Base-by-base conservation (phyloP, 2,329 filamentous ascomycete genomes). In the Colletotrichum plurivorum region DNA sequence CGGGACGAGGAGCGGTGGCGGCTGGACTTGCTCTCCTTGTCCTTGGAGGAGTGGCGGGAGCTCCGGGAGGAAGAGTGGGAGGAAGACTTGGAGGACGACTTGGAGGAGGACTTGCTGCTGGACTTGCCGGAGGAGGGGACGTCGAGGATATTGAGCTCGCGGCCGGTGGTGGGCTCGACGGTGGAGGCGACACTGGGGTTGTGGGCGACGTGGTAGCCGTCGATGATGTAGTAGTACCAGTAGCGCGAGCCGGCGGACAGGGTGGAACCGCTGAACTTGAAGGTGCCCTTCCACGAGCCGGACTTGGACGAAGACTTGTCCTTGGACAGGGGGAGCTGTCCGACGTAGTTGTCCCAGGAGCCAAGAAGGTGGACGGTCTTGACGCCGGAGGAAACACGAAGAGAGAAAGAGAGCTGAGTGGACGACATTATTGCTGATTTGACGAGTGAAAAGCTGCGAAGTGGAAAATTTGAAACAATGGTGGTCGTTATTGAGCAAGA, bases 211-310 rank as follows among this genome's bases (percentile, higher is more conserved):
- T 98, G 95, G 90, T 98, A 98, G 76, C 96, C 96, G 82, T 99
- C 96, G 82, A 98, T 96, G 90, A 98, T 98, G 89, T 98, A 99
- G 90, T 99, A 99, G 91, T 98, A 99, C 96, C 96, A 99, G 90
- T 98, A 98, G 80, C 95, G 92, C 81, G 94, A 91, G 80, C 95
- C 94, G 76, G 94, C 87, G 86, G 95, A 91, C 76, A 98, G 89
- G 70, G 94, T 95, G 71, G 90, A 84, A 80, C 92, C 92, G 84
- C 96, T 93, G 86, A 99, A 98, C 85, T 94, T 92, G 88, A 99
- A 98, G 78, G 94, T 97, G 78, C 95, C 96, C 82, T 95, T 93
- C 94, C 95, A 98, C 75, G 93, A 93, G 79, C 94, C 94, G 66
- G 92, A 90, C 87, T 97, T 97, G 84, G 92, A 91, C 56, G 92